Conservation (phyloP, 2,329 filamentous ascomycete species). For the Escovopsis weberi region DNA sequence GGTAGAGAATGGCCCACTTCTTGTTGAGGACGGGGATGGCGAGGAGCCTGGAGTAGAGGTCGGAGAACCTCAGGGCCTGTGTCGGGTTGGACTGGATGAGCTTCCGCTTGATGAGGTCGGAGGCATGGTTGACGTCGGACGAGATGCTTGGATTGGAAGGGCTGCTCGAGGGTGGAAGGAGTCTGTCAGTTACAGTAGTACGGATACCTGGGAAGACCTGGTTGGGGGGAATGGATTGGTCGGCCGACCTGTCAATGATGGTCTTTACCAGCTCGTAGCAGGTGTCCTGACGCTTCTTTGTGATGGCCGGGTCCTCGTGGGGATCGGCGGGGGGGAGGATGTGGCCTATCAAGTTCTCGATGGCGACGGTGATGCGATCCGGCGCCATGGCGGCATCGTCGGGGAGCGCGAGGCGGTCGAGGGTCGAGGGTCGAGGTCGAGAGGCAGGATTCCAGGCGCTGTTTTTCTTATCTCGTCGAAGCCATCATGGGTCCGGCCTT, state of each 20-base stretch:
- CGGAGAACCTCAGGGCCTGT: constrained; percentile 73
- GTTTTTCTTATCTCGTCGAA: too few relatives aligned
- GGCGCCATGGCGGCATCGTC: constrained; percentile 42
- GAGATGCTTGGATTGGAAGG: constrained; percentile 39
- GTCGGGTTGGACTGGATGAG: constrained; percentile 64
- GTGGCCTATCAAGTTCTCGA: constrained; percentile 64
- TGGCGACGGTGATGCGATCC: constrained; percentile 61
- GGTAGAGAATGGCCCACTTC: constrained; percentile 93
- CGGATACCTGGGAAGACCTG: too few relatives aligned
- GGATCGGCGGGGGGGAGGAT: constrained; percentile 49
- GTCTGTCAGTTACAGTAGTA: too few relatives aligned
- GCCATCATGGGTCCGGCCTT: too few relatives aligned
- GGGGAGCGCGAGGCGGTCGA: constrained; percentile 8
- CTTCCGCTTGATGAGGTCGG: constrained; percentile 81
- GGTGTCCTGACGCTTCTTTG: constrained; percentile 54
- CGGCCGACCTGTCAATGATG: constrained; percentile 36
- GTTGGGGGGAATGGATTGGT: not conserved
- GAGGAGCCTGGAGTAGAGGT: constrained; percentile 77
- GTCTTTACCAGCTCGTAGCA: constrained; percentile 36
- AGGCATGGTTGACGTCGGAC: constrained; percentile 77
- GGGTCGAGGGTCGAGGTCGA: too few relatives aligned
- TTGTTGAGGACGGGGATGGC: constrained; percentile 85
- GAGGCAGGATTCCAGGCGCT: too few relatives aligned
- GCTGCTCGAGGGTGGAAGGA: constrained; percentile 17
- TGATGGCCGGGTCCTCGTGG: constrained; percentile 50